A percentile compares a stretch with the other conserved stretches of the same genome.
Conservation (phyloP, 805 yeast species). For the Sungouiella thailandica region DNA sequence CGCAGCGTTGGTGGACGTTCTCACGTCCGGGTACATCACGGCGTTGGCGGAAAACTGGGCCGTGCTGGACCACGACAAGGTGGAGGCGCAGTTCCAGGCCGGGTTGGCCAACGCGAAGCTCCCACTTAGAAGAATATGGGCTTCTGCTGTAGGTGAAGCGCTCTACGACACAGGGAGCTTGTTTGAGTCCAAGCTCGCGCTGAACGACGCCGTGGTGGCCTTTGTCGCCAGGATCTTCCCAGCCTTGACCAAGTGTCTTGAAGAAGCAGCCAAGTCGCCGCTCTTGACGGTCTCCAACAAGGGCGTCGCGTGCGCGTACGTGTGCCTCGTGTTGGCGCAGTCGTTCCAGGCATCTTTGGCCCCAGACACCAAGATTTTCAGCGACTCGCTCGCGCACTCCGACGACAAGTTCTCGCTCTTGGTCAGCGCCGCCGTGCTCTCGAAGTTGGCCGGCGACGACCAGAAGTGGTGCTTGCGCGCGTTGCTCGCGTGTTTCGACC, state of each 20-base stretch:
- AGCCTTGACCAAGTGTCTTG: constrained; percentile 22
- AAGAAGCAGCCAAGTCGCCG: constrained; percentile 49
- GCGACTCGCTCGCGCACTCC: constrained; percentile 28
- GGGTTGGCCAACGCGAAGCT: constrained; percentile 68
- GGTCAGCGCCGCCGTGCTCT: constrained; percentile 42
- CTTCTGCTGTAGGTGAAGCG: constrained; percentile 40
- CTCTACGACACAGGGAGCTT: constrained; percentile 15
- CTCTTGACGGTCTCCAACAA: constrained; percentile 48
- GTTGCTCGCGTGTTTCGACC: constrained; percentile 27
- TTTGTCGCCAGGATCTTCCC: constrained; percentile 16
- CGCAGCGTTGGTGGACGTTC: constrained; percentile 42
- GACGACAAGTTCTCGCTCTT: constrained; percentile 47
- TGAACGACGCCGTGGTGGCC: neutral
- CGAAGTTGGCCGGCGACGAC: constrained; percentile 47
- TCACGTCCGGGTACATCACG: constrained; percentile 41
- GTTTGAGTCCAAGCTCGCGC: constrained; percentile 4
- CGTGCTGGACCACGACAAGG: constrained; percentile 9
- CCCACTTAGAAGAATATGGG: constrained; percentile 66
- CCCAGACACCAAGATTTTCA: constrained; percentile 23
- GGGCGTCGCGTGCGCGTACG: constrained; percentile 52
- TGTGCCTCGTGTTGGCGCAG: constrained; percentile 30
- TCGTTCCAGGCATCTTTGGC: constrained; percentile 3
- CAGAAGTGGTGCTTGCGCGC: constrained; percentile 51
- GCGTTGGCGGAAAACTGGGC: constrained; percentile 4
- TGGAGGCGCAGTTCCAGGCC: constrained; percentile 33